A percentile compares a stretch with the other conserved stretches of the same genome.
Conservation (phyloP, 1,284 basidiomycete genomes). For the Ganoderma lucidum region DNA sequence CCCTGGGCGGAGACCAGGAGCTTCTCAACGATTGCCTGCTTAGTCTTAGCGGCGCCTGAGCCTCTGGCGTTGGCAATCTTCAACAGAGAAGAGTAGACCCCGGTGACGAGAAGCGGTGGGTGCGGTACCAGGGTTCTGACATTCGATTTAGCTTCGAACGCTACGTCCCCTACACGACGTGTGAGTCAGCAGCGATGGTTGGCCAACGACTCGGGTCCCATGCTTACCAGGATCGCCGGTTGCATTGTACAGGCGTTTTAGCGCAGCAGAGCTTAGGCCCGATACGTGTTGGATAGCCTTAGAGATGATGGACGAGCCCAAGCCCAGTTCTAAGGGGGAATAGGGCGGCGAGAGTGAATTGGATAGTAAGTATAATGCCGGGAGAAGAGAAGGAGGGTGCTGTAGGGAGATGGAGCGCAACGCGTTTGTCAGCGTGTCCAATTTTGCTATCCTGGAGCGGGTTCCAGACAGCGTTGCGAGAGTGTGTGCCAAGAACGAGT, state of each 20-base stretch:
- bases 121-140: constrained; percentile 81
- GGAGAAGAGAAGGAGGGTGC: constrained; percentile 76
- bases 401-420: constrained; percentile 75
- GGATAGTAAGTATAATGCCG: constrained; percentile 90
- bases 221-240: constrained; percentile 66
- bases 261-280: constrained; percentile 71
- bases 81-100: constrained; percentile 72
- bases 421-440: constrained; percentile 83
- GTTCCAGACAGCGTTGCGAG: constrained; percentile 80
- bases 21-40: constrained; percentile 83
- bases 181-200: constrained; percentile 16
- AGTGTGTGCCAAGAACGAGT: constrained; percentile 83
- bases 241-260: constrained; percentile 72
- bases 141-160: constrained; percentile 84
- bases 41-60: constrained; percentile 76
- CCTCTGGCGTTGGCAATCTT: constrained; percentile 76
- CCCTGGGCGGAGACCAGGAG: constrained; percentile 86
- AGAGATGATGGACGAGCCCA: constrained; percentile 81
- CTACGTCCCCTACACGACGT: constrained; percentile 70
- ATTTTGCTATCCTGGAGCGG: constrained; percentile 83
- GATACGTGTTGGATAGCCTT: constrained; percentile 87
- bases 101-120: constrained; percentile 67
- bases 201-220: constrained; percentile 10
- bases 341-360: constrained; percentile 88
- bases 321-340: constrained; percentile 76